These are phyloP conservation scores for Xerocomus amazonicus DNA, from an alignment of 1,284 basidiomycete species.

Conservation along the genomic window DNA sequence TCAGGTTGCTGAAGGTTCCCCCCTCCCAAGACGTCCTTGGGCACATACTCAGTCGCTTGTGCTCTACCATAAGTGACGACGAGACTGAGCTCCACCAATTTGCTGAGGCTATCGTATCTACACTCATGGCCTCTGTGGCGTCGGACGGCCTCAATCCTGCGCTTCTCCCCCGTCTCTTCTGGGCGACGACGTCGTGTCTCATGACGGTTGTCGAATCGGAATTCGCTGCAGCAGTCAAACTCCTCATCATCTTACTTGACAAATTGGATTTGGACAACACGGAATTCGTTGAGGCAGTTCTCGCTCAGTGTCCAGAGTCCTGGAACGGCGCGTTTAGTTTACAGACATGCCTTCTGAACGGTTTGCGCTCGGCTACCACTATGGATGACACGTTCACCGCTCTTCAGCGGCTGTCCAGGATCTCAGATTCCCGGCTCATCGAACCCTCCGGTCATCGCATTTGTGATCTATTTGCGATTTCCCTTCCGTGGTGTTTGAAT, in stretches of 20 bases:
- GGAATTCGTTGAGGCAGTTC: slow-evolving; percentile 57
- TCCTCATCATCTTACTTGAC: slow-evolving; percentile 69
- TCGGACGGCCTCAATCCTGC: slow-evolving; percentile 55
- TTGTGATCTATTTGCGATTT: slow-evolving; percentile 79
- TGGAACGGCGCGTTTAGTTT: slow-evolving; percentile 71
- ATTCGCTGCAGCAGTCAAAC: slow-evolving; percentile 66
- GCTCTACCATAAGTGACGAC: slow-evolving; percentile 78
- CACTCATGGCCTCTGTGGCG: slow-evolving; percentile 67
- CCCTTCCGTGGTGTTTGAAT: slow-evolving; percentile 87
- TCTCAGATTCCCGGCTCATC: slow-evolving; percentile 65
- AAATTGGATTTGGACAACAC: slow-evolving; percentile 74
- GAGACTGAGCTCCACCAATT: slow-evolving; percentile 75
- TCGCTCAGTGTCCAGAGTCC: slow-evolving; percentile 65
- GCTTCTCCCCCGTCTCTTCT: slow-evolving; percentile 82
- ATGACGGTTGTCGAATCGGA: slow-evolving; percentile 83
- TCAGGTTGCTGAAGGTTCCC: slow-evolving; percentile 76
- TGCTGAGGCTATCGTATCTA: slow-evolving; percentile 80
- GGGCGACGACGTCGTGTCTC: slow-evolving; percentile 81
- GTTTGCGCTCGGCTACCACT: slow-evolving; percentile 78
- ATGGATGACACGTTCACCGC: slow-evolving; percentile 67
- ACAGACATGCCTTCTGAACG: slow-evolving; percentile 75
- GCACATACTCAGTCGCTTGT: slow-evolving; percentile 78
- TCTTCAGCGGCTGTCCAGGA: slow-evolving; percentile 62
- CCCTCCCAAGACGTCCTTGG: slow-evolving; percentile 75
- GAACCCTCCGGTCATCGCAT: slow-evolving; percentile 73